Conservation (phyloP, 306 rosid species). For the Arachis stenosperma region DNA sequence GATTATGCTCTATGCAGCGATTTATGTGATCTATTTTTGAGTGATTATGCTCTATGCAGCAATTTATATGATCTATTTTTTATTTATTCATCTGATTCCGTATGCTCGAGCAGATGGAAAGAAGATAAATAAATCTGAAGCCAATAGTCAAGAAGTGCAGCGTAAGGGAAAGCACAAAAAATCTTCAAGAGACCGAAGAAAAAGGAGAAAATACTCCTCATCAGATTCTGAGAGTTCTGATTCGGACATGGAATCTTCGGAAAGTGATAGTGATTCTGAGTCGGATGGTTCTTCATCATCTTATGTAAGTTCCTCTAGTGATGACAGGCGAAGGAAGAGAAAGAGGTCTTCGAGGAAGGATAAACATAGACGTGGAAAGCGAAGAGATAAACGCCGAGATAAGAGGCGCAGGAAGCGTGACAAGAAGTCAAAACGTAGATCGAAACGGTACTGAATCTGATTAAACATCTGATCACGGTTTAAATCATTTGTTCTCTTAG, state of each 20-base stretch:
- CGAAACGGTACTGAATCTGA: constrained; percentile 62
- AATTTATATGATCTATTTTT: background rate
- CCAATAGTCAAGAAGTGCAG: constrained; percentile 57
- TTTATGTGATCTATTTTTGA: background rate
- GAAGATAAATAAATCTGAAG: constrained; percentile 56
- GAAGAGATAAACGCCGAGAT: constrained; percentile 71
- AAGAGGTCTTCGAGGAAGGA: constrained; percentile 72
- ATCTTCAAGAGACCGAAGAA: constrained; percentile 70
- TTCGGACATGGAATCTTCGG: constrained; percentile 75
- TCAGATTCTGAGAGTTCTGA: constrained; percentile 79
- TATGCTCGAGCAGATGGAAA: constrained; percentile 58
- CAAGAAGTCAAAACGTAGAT: constrained; percentile 68
- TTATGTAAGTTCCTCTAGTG: constrained; percentile 74
- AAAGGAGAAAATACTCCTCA: constrained; percentile 68
- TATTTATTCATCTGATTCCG: constrained; percentile 22
- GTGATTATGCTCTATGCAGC: constrained; percentile 6
- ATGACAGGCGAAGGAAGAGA: constrained; percentile 78
- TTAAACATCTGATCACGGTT: background rate
- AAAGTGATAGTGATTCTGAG: constrained; percentile 83
- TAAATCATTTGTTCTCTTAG: background rate
- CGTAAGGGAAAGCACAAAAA: constrained; percentile 70
- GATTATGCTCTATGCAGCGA: constrained; percentile 4
- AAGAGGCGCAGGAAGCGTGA: constrained; percentile 64
- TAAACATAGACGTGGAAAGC: constrained; percentile 63
- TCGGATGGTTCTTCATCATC: constrained; percentile 75